Percentiles rank a stretch among this genome's conserved stretches.
These are phyloP conservation scores for Mycena alexandri DNA, from an alignment of 768 basidiomycete species.

Conservation along the genomic window DNA sequence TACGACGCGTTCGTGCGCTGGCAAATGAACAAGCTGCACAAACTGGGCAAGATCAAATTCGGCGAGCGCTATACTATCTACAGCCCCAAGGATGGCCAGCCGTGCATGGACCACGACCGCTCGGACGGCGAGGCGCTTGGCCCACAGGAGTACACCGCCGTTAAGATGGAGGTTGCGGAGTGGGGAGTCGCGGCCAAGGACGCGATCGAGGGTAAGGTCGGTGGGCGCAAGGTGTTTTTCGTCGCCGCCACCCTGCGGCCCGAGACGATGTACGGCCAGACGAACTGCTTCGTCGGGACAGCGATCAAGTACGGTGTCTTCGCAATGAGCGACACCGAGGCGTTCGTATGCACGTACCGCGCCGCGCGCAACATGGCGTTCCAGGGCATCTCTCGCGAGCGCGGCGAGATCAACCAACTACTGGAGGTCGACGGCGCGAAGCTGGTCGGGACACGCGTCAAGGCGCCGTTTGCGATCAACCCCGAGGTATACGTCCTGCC, in stretches of 20 bases:
- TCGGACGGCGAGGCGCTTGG: constrained; percentile 94
- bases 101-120: constrained; percentile 99
- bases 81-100: constrained; percentile 98
- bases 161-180: constrained; percentile 94
- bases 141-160: constrained; percentile 93
- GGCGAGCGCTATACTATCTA: constrained; percentile 99
- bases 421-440: constrained; percentile 83
- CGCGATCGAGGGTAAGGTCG: constrained; percentile 74
- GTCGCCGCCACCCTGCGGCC: constrained; percentile 97
- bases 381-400: constrained; percentile 84
- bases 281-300: constrained; percentile 96
- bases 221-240: constrained; percentile 86
- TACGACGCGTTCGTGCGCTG: constrained; percentile 97
- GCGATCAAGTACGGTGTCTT: constrained; percentile 93
- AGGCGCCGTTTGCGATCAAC: constrained; percentile 85
- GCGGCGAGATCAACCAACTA: constrained; percentile 80
- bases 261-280: constrained; percentile 98
- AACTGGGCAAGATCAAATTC: constrained; percentile 94
- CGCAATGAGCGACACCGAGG: constrained; percentile 87
- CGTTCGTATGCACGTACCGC: constrained; percentile 90
- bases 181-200: constrained; percentile 82
- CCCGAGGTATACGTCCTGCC: constrained; percentile 95
- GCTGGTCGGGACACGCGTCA: constrained; percentile 90
- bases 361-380: constrained; percentile 98
- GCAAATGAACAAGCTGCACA: constrained; percentile 95